These are phyloP conservation scores for Chalciporus sphaerocephalus DNA, from an alignment of 768 basidiomycete species.

Conservation along the genomic window DNA sequence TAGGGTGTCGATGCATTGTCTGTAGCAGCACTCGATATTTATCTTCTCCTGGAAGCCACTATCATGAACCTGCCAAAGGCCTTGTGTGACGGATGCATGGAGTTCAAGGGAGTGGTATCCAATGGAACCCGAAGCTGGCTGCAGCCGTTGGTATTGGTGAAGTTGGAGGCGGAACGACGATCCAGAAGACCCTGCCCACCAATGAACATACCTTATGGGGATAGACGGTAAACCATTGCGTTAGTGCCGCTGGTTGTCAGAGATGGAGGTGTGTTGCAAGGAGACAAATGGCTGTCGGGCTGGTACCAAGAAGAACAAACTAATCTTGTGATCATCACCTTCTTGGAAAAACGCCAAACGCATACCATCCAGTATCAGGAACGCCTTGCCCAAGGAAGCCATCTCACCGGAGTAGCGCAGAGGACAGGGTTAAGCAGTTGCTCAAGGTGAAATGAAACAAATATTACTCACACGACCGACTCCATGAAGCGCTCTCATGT, in stretches of 20 bases:
- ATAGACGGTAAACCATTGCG: neutral
- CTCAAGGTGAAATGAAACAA: neutral
- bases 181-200: constrained; percentile 7
- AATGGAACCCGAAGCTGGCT: constrained; percentile 16
- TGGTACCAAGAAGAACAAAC: neutral
- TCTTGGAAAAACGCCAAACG: neutral
- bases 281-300: neutral
- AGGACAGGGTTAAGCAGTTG: neutral
- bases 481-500: neutral
- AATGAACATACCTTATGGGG: neutral
- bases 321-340: neutral
- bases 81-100: constrained; percentile 14
- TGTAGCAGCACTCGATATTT: constrained; percentile 15
- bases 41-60: constrained; percentile 6
- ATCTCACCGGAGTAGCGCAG: neutral
- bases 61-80: constrained; percentile 19
- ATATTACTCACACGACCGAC: neutral
- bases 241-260: neutral
- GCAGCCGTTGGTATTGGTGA: constrained; percentile 10
- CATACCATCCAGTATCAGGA: neutral
- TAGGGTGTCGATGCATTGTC: constrained; percentile 6
- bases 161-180: constrained; percentile 2
- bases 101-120: constrained; percentile 10
- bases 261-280: neutral
- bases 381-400: neutral